A percentile compares a stretch with the other conserved stretches of the same genome.
These are phyloP conservation scores for Solanum chmielewskii DNA, from an alignment of 257 asterid species.

Conservation along the genomic window DNA sequence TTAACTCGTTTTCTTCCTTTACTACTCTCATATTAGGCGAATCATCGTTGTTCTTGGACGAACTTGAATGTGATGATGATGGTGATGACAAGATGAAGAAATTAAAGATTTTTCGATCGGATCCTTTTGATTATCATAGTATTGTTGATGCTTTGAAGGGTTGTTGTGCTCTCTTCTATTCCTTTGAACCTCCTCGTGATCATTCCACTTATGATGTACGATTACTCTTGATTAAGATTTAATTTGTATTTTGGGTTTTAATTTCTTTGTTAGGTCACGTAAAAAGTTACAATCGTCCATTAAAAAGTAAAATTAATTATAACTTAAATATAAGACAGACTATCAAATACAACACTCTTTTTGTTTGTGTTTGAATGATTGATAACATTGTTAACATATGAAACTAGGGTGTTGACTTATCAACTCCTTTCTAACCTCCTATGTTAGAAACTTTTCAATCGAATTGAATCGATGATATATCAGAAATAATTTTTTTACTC, in stretches of 20 bases:
- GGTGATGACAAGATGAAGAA: slow-evolving; percentile 30
- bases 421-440: neutral
- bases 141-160: slow-evolving; percentile 71
- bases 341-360: neutral
- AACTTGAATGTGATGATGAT: slow-evolving; percentile 18
- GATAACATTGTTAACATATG: neutral
- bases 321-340: neutral
- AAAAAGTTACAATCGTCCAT: neutral
- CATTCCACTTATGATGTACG: slow-evolving; percentile 67
- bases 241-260: neutral
- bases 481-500: neutral
- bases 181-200: slow-evolving; percentile 65
- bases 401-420: neutral
- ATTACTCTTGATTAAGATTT: neutral
- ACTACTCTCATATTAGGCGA: neutral
- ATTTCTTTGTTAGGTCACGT: neutral
- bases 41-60: neutral
- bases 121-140: slow-evolving; percentile 84
- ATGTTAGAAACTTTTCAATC: neutral
- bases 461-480: neutral
- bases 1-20: neutral
- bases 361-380: neutral
- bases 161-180: slow-evolving; percentile 68
- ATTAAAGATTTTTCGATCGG: slow-evolving; percentile 48
- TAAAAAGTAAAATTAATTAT: neutral